Evolutionary conservation across 768 basidiomycete genomes (phyloP).

Genomic region (Boletus huronensis): DNA sequence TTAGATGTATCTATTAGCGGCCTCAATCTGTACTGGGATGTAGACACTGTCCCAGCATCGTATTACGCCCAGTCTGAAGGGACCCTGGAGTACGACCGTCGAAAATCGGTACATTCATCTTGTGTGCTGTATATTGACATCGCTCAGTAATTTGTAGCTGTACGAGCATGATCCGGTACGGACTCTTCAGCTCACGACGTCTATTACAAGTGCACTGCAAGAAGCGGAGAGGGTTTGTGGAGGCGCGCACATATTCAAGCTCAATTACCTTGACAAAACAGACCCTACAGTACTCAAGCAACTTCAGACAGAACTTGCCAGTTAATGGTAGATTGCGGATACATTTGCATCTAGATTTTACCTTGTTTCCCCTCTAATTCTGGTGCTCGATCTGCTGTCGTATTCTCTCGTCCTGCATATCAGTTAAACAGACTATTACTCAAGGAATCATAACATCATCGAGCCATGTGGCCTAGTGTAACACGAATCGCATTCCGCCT

Average conservation of each 20-base stretch:
- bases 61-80: constrained; percentile 65
- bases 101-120: constrained; percentile 53
- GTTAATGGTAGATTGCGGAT: neutral
- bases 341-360: neutral
- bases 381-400: neutral
- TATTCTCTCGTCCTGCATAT: constrained; percentile 1
- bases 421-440: neutral
- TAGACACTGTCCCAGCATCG: constrained; percentile 51
- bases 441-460: constrained; percentile 7
- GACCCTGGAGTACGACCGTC: constrained; percentile 73
- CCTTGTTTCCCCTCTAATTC: neutral
- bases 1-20: constrained; percentile 15
- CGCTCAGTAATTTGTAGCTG: constrained; percentile 43
- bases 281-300: constrained; percentile 76
- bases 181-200: constrained; percentile 58
- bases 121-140: neutral
- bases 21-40: constrained; percentile 68
- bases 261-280: constrained; percentile 55
- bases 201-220: constrained; percentile 54
- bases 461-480: constrained; percentile 15
- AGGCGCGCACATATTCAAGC: constrained; percentile 58
- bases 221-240: constrained; percentile 61
- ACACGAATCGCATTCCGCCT: constrained; percentile 41
- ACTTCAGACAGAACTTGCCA: constrained; percentile 50
- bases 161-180: constrained; percentile 70